Evolutionary conservation across 805 yeast genomes (phyloP), one percentile per base, ranked within the genome.

Genomic region (Hanseniaspora valbyensis): DNA sequence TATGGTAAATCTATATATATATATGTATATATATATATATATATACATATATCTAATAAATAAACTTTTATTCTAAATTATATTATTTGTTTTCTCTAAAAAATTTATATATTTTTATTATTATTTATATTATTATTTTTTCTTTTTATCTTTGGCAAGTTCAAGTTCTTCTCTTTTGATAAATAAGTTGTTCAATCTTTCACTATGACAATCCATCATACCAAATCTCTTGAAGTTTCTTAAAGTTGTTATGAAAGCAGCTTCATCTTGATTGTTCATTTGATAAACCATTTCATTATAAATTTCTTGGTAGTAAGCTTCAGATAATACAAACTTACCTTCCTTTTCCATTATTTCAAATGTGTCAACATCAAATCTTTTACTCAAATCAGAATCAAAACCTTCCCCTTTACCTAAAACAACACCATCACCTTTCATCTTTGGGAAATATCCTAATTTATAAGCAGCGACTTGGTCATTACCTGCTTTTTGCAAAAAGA

Each of bases 331-430:
- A 58, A 81, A 77, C 62, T 75, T 75, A 33, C 66, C 66, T 45
- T 68, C 66, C 44, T 65, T 59, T 36, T 66, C 69, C 51, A 71
- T 56, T 32, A 70, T 67, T 51, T 71, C 65, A 54, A 71, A 64
- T 10, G 68, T 65, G 26, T 61, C 41, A 10, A 13, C 26, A 21
- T 60, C 59, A 49, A 62, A 61, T 54, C 74, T 68, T 29, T 67
- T 60, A 42, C 62, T 69, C 46, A 70, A 59, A 39, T 76, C 83
- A 50, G 85, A 78, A 58, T 75, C 74, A 66, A 71, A 90, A 26
- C 97, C 97, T 69, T 90, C 97, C 50, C 90, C 95, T 10, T 68
- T 66, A n/a, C 74, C 75, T 55, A 90, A 75, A 13, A 64, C 63
- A 24, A 80, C 68, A 30, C 92, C 92, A 53, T 81, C 75, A 14